Percentiles rank a stretch among this genome's conserved stretches.
These are phyloP conservation scores for Sanghuangporus sanghuang DNA, from an alignment of 1,284 basidiomycete genomes.

Conservation along the genomic window DNA sequence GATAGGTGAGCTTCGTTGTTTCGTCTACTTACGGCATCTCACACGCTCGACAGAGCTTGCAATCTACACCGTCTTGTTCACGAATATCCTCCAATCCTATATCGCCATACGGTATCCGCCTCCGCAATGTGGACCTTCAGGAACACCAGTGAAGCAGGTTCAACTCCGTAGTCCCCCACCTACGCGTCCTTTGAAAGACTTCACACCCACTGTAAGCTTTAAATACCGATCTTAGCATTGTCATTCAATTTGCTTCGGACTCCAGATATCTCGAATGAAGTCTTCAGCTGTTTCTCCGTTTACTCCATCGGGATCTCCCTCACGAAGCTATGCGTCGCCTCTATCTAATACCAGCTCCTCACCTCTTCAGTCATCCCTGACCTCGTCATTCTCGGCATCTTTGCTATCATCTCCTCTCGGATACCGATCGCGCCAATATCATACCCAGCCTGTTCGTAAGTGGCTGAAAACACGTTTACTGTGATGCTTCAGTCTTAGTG, in stretches of 20 bases:
- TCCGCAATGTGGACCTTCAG: constrained; percentile 9
- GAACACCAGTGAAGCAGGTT: constrained; percentile 10
- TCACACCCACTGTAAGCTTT: constrained; percentile 5
- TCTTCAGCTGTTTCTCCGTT: constrained; percentile 4
- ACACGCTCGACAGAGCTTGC: constrained; percentile 5
- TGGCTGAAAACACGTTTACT: neutral
- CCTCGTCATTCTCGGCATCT: constrained; percentile 14
- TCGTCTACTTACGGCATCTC: neutral
- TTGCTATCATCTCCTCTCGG: constrained; percentile 16
- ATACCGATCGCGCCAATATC: constrained; percentile 12
- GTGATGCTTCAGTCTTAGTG: neutral
- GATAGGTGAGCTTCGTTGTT: constrained; percentile 4
- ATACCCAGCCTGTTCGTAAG: constrained; percentile 6
- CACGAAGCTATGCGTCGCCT: constrained; percentile 9
- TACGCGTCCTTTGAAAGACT: constrained; percentile 5
- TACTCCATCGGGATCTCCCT: constrained; percentile 12
- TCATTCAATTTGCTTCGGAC: neutral
- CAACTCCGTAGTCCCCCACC: constrained; percentile 11
- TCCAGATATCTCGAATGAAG: neutral
- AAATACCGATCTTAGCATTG: neutral
- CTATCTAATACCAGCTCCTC: neutral
- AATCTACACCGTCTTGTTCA: constrained; percentile 8
- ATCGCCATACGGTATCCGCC: constrained; percentile 15
- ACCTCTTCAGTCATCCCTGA: constrained; percentile 14
- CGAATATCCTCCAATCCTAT: constrained; percentile 16